phyloP scores from a whole-genome alignment of 2,329 filamentous ascomycete genomes.

The Aspergillus uvarum region DNA sequence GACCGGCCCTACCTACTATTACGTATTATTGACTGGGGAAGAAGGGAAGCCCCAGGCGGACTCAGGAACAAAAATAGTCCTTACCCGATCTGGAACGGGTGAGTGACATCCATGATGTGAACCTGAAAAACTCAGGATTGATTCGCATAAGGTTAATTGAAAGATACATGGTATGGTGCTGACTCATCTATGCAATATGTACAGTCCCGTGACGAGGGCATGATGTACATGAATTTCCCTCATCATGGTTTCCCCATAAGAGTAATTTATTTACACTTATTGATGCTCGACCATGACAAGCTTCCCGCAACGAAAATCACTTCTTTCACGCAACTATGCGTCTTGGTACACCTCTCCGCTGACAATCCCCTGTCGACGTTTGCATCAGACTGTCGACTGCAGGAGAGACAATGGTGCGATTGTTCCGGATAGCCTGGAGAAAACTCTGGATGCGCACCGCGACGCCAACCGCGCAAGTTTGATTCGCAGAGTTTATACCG shows the following conservation, averaged over 20 bases:
- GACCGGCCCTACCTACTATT: not conserved
- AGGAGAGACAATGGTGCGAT: slow-evolving; percentile 24
- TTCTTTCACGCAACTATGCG: not conserved
- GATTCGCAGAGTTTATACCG: slow-evolving; percentile 31
- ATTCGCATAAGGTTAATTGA: too few species aligned
- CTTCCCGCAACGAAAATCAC: not conserved
- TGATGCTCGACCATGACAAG: not conserved
- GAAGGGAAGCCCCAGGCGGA: too few species aligned
- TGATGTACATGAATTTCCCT: too few species aligned
- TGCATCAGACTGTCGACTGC: slow-evolving; percentile 14
- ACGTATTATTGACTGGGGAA: too few species aligned
- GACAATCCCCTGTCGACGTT: not conserved
- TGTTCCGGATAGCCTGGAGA: slow-evolving; percentile 34
- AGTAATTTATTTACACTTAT: too few species aligned
- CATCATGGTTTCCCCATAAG: too few species aligned
- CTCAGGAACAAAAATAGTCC: not conserved
- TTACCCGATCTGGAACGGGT: not conserved
- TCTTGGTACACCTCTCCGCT: not conserved
- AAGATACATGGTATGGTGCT: too few species aligned
- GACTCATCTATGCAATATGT: too few species aligned
- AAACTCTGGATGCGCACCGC: slow-evolving; percentile 45
- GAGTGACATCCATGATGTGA: not conserved
- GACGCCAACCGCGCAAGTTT: slow-evolving; percentile 37
- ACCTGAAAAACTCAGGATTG: too few species aligned
- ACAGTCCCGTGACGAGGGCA: too few species aligned